Percentiles rank a stretch among this genome's conserved stretches.
These are phyloP conservation scores for Rubia yunnanensis DNA, from an alignment of 257 asterid genomes.

Conservation along the genomic window DNA sequence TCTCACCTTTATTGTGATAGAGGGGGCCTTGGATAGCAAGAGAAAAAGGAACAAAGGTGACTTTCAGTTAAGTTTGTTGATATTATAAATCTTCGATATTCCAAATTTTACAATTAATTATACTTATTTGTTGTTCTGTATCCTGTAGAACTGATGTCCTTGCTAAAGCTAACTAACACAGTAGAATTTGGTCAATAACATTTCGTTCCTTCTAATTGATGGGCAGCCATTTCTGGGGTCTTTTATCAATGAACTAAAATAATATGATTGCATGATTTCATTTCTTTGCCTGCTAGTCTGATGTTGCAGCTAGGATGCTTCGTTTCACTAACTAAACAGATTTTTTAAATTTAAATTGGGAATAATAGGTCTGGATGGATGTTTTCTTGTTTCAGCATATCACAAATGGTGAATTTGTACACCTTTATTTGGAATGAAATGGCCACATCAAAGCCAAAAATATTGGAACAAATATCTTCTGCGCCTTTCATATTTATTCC, in stretches of 20 bases:
- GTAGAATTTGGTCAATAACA: background rate
- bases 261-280: background rate
- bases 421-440: conserved; percentile 64
- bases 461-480: conserved; percentile 43
- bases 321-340: background rate
- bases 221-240: background rate
- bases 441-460: conserved; percentile 44
- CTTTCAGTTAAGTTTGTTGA: background rate
- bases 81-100: no score
- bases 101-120: no score
- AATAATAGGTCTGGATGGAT: conserved; percentile 8
- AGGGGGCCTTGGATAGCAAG: background rate
- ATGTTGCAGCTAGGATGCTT: background rate
- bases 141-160: background rate
- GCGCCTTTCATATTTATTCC: conserved; percentile 90
- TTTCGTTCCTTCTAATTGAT: background rate
- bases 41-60: background rate
- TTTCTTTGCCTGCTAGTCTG: background rate
- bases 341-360: background rate
- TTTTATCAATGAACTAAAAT: background rate
- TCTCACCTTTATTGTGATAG: background rate
- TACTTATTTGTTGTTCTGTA: background rate
- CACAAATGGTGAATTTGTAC: conserved; percentile 82
- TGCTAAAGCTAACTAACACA: background rate
- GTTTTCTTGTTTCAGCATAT: conserved; percentile 40